Base-by-base conservation (phyloP, 345 rosid species). In the Hirschfeldia incana region DNA sequence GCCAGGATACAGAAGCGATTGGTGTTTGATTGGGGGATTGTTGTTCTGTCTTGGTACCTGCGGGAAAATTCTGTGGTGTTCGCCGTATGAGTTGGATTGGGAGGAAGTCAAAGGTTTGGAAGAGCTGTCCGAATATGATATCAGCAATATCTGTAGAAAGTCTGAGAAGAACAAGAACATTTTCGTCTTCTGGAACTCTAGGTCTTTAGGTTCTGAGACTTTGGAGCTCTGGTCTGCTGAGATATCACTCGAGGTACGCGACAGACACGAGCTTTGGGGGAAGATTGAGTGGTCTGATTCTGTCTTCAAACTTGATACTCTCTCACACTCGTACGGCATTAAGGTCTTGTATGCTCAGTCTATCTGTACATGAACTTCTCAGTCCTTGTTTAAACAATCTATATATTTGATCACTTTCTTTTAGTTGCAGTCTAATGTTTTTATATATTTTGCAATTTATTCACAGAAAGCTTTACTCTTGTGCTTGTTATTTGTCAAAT, bases 31-130 rank as follows among this genome's bases (percentile, higher is more conserved):
- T 17, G 21, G 33, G 17, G 4, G 0, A 2, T 11, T 6, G 7
- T 6, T 70, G 4, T 58, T 33, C 34, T 71, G 34, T 3, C 65
- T 13, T 21, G 34, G 8, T 3, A 0, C 16, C 21, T 7, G 65
- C 33, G 65, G 75, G 65, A 71, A 6, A 12, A 58, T 71, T 34
- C 8, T 57, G 8, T 71, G 75, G 65, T 36, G 65, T 58, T 17
- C 2, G 2, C 65, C 75, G 1, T 5, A 34, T 36, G 53, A 70
- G 4, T 32, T 34, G 21, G 2, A 11, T 34, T 70, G 65, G 74
- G 26, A 34, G 74, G 74, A 70, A 58, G 75, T 71, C 1, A 71
- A 71, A 26, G 65, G 65, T 58, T 58, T 71, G 51, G 11, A 70
- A 32, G 33, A 57, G 30, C 74, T 70, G 29, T 27, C 17, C 4